Evolutionary conservation across 2,329 filamentous ascomycete genomes (phyloP).

Genomic region (Thermothelomyces thermophilus): DNA sequence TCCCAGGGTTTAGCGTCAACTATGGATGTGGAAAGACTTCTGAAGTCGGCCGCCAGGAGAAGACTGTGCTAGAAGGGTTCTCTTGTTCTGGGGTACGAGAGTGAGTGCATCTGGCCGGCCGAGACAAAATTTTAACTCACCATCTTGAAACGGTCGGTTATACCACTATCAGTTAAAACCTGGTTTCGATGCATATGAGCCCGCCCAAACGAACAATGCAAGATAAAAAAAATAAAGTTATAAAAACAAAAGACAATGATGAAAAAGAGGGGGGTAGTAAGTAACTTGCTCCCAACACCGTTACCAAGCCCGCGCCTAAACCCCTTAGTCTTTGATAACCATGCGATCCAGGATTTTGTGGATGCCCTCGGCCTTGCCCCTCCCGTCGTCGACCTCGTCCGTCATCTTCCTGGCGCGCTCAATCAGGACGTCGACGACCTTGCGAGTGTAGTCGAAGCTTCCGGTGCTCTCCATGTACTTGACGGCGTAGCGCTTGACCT

Average conservation of each 20-base stretch:
- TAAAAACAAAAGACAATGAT: too few relatives aligned
- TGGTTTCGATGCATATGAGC: neutral
- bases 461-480: constrained; percentile 85
- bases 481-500: constrained; percentile 88
- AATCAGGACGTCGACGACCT: constrained; percentile 58
- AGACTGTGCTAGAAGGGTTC: too few relatives aligned
- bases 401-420: constrained; percentile 57
- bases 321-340: constrained; percentile 29
- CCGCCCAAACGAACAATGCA: neutral
- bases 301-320: neutral
- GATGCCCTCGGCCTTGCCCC: constrained; percentile 50
- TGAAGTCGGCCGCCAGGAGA: too few relatives aligned
- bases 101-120: too few relatives aligned
- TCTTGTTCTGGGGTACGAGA: too few relatives aligned
- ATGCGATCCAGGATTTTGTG: constrained; percentile 65
- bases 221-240: neutral
- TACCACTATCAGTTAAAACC: too few relatives aligned
- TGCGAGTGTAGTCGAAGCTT: constrained; percentile 78
- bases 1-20: too few relatives aligned
- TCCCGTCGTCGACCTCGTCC: constrained; percentile 56
- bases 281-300: too few relatives aligned
- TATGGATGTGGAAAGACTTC: too few relatives aligned
- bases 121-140: too few relatives aligned
- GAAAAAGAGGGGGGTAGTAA: too few relatives aligned
- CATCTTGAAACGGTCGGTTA: too few relatives aligned